These are phyloP conservation scores for Ceratocystis smalleyi DNA, from an alignment of 2,329 filamentous ascomycete genomes.

Conservation along the genomic window DNA sequence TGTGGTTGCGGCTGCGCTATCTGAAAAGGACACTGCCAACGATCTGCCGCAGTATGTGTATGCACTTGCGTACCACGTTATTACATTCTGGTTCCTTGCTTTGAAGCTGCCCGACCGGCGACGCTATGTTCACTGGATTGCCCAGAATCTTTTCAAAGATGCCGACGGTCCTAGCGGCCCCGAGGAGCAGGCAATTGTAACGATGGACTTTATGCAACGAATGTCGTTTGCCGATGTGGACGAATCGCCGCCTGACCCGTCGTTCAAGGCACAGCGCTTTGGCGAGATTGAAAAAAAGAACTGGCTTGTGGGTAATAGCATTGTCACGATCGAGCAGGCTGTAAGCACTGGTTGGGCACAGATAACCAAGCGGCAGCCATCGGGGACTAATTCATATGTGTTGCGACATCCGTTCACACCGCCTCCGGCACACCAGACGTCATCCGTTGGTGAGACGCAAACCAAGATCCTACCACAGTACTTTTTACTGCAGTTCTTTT, in stretches of 20 bases:
- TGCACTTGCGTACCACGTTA: conserved; percentile 83
- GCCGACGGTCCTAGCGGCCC: conserved; percentile 53
- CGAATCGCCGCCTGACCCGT: conserved; percentile 51
- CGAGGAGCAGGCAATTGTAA: conserved; percentile 86
- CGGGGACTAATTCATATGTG: conserved; percentile 45
- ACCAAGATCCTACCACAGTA: conserved; percentile 58
- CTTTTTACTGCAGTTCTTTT: conserved; percentile 52
- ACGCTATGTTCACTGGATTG: conserved; percentile 79
- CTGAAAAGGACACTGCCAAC: conserved; percentile 32
- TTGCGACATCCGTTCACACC: conserved; percentile 45
- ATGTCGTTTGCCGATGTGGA: conserved; percentile 74
- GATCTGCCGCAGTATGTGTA: conserved; percentile 89
- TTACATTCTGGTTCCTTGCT: conserved; percentile 92
- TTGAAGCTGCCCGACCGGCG: conserved; percentile 70
- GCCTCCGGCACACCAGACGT: conserved; percentile 40
- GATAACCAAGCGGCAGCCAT: conserved; percentile 55
- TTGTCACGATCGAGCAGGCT: conserved; percentile 60
- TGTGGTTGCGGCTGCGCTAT: conserved; percentile 17
- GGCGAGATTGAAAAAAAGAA: conserved; percentile 51
- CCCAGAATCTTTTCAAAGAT: conserved; percentile 70
- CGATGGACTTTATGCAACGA: conserved; percentile 87
- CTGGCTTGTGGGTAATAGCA: conserved; percentile 59
- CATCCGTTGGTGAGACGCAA: conserved; percentile 29
- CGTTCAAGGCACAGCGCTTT: conserved; percentile 49
- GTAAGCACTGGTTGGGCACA: conserved; percentile 51